phyloP scores from a whole-genome alignment of 306 rosid genomes.

The Gleditsia sinensis region DNA sequence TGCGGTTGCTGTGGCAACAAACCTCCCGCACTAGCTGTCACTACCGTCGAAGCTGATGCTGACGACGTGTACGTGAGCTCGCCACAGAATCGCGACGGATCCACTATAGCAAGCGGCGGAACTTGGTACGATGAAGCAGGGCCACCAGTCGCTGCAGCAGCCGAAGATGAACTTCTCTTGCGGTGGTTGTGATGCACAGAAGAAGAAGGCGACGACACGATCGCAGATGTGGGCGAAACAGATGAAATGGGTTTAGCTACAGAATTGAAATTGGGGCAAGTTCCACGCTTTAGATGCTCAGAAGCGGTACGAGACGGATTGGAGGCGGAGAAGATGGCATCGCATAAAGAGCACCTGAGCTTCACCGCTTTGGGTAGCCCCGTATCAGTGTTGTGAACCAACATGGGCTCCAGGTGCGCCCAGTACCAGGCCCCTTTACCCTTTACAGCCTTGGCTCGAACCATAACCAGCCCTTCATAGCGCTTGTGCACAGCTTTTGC shows the following conservation, averaged over 20 bases:
- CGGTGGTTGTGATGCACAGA: slow-evolving; percentile 51
- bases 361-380: slow-evolving; percentile 88
- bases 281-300: slow-evolving; percentile 95
- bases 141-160: slow-evolving; percentile 22
- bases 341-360: slow-evolving; percentile 83
- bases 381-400: slow-evolving; percentile 67
- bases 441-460: slow-evolving; percentile 83
- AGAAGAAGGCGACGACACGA: slow-evolving; percentile 36
- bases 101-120: slow-evolving; percentile 53
- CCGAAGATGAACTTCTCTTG: slow-evolving; percentile 58
- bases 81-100: slow-evolving; percentile 51
- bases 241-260: slow-evolving; percentile 73
- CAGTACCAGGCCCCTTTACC: slow-evolving; percentile 99
- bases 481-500: slow-evolving; percentile 79
- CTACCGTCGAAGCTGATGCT: slow-evolving; percentile 34
- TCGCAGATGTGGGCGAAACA: slow-evolving; percentile 57
- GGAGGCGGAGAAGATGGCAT: slow-evolving; percentile 92
- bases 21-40: slow-evolving; percentile 28
- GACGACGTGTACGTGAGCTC: slow-evolving; percentile 51
- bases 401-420: slow-evolving; percentile 83
- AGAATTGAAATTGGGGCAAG: slow-evolving; percentile 85
- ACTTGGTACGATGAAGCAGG: slow-evolving; percentile 46
- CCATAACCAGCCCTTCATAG: slow-evolving; percentile 79
- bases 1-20: slow-evolving; percentile 57
- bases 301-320: slow-evolving; percentile 96